Evolutionary conservation across 208 protist genomes (phyloP).

Genomic region (Trichomonas tenax): DNA sequence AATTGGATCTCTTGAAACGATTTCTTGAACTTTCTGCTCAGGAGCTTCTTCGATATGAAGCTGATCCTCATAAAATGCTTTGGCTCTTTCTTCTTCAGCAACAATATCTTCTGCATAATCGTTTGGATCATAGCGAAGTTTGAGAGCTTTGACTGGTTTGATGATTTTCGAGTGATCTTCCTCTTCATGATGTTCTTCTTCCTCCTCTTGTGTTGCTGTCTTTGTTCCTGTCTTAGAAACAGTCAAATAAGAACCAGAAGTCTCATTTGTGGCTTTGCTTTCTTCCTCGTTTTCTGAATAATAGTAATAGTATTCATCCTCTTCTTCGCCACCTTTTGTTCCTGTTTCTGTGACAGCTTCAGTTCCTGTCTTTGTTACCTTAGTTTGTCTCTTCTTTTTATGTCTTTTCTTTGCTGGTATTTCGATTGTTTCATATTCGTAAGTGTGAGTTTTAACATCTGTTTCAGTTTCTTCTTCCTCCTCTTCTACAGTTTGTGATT

Average conservation of each 20-base stretch:
- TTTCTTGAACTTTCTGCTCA: too few species aligned
- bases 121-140: not conserved
- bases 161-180: not conserved
- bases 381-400: not conserved
- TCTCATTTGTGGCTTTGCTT: not conserved
- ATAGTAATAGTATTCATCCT: not conserved
- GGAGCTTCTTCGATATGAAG: too few species aligned
- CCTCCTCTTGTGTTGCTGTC: not conserved
- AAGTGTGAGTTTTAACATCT: not conserved
- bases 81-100: too few species aligned
- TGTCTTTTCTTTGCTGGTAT: not conserved
- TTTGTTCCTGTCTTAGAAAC: not conserved
- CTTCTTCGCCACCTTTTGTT: not conserved
- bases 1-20: not conserved
- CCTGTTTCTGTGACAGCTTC: not conserved
- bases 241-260: not conserved
- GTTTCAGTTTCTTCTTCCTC: not conserved
- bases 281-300: not conserved
- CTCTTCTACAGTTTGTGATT: not conserved
- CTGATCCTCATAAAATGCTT: too few species aligned
- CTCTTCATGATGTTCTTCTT: not conserved
- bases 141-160: not conserved
- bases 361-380: not conserved
- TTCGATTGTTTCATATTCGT: not conserved
- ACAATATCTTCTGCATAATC: not conserved